These are phyloP conservation scores for Lasiosphaeria hispida DNA, from an alignment of 495 filamentous ascomycete species.

Conservation along the genomic window DNA sequence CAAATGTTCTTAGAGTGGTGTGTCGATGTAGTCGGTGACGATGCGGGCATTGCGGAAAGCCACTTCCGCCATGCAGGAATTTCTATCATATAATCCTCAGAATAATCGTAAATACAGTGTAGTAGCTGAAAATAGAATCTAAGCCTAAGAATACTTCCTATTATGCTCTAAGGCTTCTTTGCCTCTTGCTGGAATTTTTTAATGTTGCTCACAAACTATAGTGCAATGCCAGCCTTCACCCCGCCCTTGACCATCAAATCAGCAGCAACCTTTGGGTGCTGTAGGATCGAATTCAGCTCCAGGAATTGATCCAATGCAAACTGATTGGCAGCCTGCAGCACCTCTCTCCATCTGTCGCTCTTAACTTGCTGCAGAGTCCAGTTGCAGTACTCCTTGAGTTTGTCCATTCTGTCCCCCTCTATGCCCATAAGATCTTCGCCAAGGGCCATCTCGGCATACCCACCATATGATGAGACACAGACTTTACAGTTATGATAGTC, in stretches of 20 bases:
- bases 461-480: conserved; percentile 6
- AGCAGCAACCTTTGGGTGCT: not conserved
- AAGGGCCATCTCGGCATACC: conserved; percentile 1
- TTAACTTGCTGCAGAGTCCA: not conserved
- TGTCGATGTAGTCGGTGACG: not conserved
- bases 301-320: conserved; percentile 10
- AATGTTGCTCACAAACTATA: too few relatives aligned
- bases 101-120: not conserved
- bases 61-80: conserved; percentile 1
- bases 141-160: too few relatives aligned
- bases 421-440: conserved; percentile 4
- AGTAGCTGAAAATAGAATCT: too few relatives aligned
- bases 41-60: not conserved
- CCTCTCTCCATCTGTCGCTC: conserved; percentile 4
- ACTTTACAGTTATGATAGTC: conserved; percentile 8
- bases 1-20: not conserved
- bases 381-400: conserved; percentile 11
- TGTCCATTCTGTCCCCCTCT: conserved; percentile 10
- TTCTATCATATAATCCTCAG: not conserved
- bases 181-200: too few relatives aligned
- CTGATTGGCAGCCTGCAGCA: not conserved
- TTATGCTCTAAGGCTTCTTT: too few relatives aligned
- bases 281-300: conserved; percentile 11
- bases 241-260: too few relatives aligned
- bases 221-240: too few relatives aligned